Percentiles rank a stretch among this genome's conserved stretches.
Evolutionary conservation across 2,329 filamentous ascomycete genomes (phyloP).

Genomic region (Botrytis tulipae): DNA sequence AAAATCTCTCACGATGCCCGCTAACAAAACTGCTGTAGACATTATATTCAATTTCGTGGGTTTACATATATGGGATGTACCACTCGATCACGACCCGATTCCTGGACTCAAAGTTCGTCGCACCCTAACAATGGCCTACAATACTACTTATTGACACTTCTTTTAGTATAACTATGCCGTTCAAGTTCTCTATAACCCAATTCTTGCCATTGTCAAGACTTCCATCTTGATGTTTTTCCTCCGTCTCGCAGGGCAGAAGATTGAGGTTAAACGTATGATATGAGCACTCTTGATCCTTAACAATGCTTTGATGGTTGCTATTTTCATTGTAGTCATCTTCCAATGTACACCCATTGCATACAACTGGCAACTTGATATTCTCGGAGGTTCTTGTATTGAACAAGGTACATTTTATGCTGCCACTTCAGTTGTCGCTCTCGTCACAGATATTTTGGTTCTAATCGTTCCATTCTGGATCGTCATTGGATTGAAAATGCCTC

Average conservation of each 20-base stretch:
- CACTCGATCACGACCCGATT: neutral
- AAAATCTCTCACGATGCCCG: no score
- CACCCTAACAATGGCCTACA: neutral
- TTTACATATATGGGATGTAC: constrained; percentile 1
- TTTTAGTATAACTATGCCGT: neutral
- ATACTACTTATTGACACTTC: neutral
- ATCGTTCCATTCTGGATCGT: neutral
- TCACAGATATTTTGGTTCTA: constrained; percentile 7
- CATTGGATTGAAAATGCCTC: constrained; percentile 4
- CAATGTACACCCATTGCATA: neutral
- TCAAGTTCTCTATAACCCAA: neutral
- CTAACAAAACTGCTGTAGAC: neutral
- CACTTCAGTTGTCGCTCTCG: neutral
- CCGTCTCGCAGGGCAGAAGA: neutral
- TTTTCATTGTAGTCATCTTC: neutral
- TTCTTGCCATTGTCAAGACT: neutral
- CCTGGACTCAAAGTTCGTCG: neutral
- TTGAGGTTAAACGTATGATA: neutral
- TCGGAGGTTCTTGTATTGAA: neutral
- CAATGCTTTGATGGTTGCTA: neutral
- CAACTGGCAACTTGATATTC: neutral
- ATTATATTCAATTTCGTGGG: neutral
- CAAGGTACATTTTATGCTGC: neutral
- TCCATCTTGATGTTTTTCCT: neutral
- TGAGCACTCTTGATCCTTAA: neutral